A percentile compares a stretch with the other conserved stretches of the same genome.
These are phyloP conservation scores for Lachancea fermentati DNA, from an alignment of 805 yeast genomes.

Conservation along the genomic window DNA sequence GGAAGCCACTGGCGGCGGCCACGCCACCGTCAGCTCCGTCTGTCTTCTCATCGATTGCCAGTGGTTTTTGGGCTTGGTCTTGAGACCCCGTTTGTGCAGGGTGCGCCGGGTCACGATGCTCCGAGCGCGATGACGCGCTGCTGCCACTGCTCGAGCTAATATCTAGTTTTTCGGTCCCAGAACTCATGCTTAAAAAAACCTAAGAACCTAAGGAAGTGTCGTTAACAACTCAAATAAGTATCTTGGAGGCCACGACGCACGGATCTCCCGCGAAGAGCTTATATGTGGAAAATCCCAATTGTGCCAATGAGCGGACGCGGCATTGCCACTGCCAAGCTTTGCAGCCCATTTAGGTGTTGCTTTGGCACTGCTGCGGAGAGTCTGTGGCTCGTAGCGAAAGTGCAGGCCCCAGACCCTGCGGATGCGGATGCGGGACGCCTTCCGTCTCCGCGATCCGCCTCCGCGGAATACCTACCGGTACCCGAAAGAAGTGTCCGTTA, in stretches of 20 bases:
- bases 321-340: too few relatives aligned
- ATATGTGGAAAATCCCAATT: neutral
- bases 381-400: neutral
- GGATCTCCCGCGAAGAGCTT: neutral
- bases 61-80: neutral
- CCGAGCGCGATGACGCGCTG: neutral
- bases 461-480: too few relatives aligned
- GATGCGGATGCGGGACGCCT: neutral
- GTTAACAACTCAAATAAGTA: too few relatives aligned
- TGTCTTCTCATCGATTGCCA: neutral
- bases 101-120: neutral
- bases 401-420: too few relatives aligned
- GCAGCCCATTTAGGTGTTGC: neutral
- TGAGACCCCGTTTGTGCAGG: neutral
- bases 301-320: too few relatives aligned
- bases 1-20: slow-evolving; percentile 1
- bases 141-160: neutral
- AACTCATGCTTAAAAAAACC: neutral
- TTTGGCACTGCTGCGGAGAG: neutral
- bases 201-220: too few relatives aligned
- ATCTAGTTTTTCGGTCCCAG: neutral
- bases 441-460: neutral
- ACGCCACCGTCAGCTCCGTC: neutral
- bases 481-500: too few relatives aligned
- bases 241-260: too few relatives aligned